Conservation (phyloP, 1,284 basidiomycete species). For the Naganishia sp. region DNA sequence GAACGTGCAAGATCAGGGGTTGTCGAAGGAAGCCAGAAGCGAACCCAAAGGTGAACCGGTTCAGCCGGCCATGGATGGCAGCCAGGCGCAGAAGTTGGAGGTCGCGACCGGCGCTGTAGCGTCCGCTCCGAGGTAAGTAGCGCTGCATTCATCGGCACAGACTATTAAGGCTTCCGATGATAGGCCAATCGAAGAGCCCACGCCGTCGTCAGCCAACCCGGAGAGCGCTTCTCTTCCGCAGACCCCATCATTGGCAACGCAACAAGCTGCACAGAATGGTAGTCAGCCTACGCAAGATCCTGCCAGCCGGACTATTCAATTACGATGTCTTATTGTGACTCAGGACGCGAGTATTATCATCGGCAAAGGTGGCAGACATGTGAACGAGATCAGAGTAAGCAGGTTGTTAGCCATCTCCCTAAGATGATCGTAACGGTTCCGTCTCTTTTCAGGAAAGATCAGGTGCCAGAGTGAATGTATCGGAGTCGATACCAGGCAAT, state of each 20-base stretch:
- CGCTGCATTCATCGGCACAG: neutral
- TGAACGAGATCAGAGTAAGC: slow-evolving; percentile 85
- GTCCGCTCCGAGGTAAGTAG: slow-evolving; percentile 9
- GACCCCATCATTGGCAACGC: slow-evolving; percentile 25
- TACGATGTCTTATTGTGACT: slow-evolving; percentile 96
- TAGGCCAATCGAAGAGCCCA: slow-evolving; percentile 3
- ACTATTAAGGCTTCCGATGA: neutral
- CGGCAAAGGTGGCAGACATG: slow-evolving; percentile 91
- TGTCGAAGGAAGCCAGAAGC: neutral
- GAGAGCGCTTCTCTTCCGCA: slow-evolving; percentile 26
- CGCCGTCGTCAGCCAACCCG: slow-evolving; percentile 14
- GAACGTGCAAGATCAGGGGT: neutral
- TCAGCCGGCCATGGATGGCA: neutral
- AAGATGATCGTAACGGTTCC: neutral
- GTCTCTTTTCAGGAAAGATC: slow-evolving; percentile 56
- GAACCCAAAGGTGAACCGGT: neutral
- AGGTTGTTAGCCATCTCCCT: too few species aligned
- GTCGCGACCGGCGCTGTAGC: neutral
- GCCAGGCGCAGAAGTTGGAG: neutral
- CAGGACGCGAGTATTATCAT: slow-evolving; percentile 99
- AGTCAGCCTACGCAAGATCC: slow-evolving; percentile 37
- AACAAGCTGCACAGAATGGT: slow-evolving; percentile 31
- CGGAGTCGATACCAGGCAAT: slow-evolving; percentile 94
- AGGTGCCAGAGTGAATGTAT: slow-evolving; percentile 90
- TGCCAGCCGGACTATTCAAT: slow-evolving; percentile 66